phyloP scores from a whole-genome alignment of 148 eudicot genomes.

The Mesembryanthemum crystallinum region DNA sequence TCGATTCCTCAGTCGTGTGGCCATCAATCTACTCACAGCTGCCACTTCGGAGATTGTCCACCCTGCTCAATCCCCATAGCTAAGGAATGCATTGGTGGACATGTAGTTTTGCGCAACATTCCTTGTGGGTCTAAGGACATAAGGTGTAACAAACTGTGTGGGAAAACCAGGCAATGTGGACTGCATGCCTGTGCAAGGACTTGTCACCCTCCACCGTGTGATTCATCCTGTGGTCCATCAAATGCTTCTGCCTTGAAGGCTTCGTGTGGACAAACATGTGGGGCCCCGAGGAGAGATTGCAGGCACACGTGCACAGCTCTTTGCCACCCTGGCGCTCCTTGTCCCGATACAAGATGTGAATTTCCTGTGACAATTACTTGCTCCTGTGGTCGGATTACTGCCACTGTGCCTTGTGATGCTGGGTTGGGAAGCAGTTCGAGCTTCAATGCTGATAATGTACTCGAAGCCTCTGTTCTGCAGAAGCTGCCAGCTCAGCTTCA shows the following conservation, averaged over 20 bases:
- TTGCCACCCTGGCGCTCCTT: slow-evolving; percentile 71
- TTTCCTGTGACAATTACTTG: slow-evolving; percentile 73
- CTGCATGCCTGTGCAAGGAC: slow-evolving; percentile 86
- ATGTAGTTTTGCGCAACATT: slow-evolving; percentile 78
- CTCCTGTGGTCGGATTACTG: slow-evolving; percentile 74
- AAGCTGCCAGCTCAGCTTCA: slow-evolving; percentile 80
- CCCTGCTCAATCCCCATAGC: slow-evolving; percentile 85
- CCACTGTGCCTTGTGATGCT: slow-evolving; percentile 83
- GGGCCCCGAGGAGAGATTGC: slow-evolving; percentile 94
- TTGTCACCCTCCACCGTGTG: slow-evolving; percentile 80
- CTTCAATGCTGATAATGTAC: slow-evolving; percentile 46
- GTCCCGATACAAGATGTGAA: slow-evolving; percentile 84
- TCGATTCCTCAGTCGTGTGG: slow-evolving; percentile 92
- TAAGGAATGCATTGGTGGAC: slow-evolving; percentile 96
- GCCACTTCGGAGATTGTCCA: slow-evolving; percentile 93
- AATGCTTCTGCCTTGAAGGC: slow-evolving; percentile 31
- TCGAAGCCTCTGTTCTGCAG: slow-evolving; percentile 71
- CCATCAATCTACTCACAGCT: slow-evolving; percentile 84
- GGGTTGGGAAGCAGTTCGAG: slow-evolving; percentile 60
- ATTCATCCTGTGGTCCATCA: slow-evolving; percentile 44
- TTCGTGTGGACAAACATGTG: slow-evolving; percentile 89
- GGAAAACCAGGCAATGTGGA: slow-evolving; percentile 86
- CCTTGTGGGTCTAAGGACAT: slow-evolving; percentile 98
- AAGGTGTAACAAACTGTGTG: slow-evolving; percentile 79
- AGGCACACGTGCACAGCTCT: slow-evolving; percentile 77